phyloP scores from a whole-genome alignment of 208 protist species.

The Trypanosoma platydactyli region DNA sequence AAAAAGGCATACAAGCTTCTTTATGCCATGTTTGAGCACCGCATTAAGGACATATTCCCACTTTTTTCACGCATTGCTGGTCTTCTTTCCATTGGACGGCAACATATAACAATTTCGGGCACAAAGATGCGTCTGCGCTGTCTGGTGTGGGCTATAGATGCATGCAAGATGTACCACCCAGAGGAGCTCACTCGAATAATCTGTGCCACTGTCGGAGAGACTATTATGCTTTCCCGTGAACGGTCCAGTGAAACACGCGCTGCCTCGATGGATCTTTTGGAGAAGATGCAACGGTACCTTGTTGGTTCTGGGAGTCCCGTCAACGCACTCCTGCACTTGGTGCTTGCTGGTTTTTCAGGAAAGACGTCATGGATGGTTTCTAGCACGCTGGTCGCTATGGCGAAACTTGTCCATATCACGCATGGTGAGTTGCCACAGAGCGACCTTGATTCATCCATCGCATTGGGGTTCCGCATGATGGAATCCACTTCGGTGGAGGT shows the following conservation, averaged over 20 bases:
- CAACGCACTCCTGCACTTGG: conserved; percentile 72
- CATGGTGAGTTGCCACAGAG: conserved; percentile 59
- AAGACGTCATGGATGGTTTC: conserved; percentile 78
- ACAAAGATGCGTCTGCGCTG: conserved; percentile 88
- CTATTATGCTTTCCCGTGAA: conserved; percentile 79
- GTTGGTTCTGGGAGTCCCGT: conserved; percentile 53
- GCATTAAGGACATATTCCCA: conserved; percentile 73
- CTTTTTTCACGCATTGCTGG: conserved; percentile 70
- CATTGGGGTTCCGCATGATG: conserved; percentile 78
- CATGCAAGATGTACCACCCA: conserved; percentile 87
- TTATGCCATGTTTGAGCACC: conserved; percentile 81
- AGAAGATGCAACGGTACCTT: conserved; percentile 87
- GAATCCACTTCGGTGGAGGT: conserved; percentile 67
- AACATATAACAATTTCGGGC: conserved; percentile 81
- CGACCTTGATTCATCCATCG: conserved; percentile 62
- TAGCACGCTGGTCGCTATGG: conserved; percentile 80
- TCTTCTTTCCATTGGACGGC: conserved; percentile 69
- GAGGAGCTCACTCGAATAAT: conserved; percentile 60
- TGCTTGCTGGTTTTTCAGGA: conserved; percentile 76
- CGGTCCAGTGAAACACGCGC: conserved; percentile 74
- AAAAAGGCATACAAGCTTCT: conserved; percentile 92
- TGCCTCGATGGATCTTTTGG: conserved; percentile 83
- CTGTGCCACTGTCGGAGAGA: conserved; percentile 58
- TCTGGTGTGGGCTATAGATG: conserved; percentile 83
- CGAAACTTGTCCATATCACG: conserved; percentile 78